A percentile compares a stretch with the other conserved stretches of the same genome.
Evolutionary conservation across 352 stramenopile species (phyloP).

Genomic region (Pythium myriotylum): DNA sequence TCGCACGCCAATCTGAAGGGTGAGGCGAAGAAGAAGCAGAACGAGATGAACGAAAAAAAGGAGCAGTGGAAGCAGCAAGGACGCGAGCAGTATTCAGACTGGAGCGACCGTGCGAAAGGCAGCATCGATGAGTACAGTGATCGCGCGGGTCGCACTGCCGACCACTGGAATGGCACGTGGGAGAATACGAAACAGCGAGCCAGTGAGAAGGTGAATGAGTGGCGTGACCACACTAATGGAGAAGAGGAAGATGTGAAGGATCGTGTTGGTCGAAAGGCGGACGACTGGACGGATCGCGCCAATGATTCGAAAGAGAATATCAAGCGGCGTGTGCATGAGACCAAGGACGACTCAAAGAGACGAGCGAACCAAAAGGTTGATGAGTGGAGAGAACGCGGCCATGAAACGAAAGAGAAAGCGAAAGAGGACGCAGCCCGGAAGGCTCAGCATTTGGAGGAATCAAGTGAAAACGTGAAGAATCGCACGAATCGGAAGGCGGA

Average conservation of each 20-base stretch:
- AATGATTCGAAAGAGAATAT: slow-evolving; percentile 26
- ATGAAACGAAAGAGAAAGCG: slow-evolving; percentile 37
- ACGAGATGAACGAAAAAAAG: slow-evolving; percentile 38
- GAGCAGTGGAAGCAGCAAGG: slow-evolving; percentile 35
- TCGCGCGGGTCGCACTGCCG: slow-evolving; percentile 2
- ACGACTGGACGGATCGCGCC: slow-evolving; percentile 39
- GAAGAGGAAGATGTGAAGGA: slow-evolving; percentile 38
- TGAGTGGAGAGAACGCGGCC: slow-evolving; percentile 30
- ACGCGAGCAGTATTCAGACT: slow-evolving; percentile 34
- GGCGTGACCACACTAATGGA: slow-evolving; percentile 32
- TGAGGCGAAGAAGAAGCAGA: slow-evolving; percentile 24
- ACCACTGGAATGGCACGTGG: slow-evolving; percentile 18
- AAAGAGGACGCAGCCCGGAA: slow-evolving; percentile 35
- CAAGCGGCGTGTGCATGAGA: slow-evolving; percentile 36
- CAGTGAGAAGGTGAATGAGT: slow-evolving; percentile 28
- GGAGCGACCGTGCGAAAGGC: slow-evolving; percentile 11
- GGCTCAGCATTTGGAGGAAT: slow-evolving; percentile 31
- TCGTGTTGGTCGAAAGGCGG: slow-evolving; percentile 32
- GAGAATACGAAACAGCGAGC: slow-evolving; percentile 19
- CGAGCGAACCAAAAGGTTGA: slow-evolving; percentile 32
- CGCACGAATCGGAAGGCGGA: slow-evolving; percentile 28
- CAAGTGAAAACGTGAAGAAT: slow-evolving; percentile 26
- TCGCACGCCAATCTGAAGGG: slow-evolving; percentile 20
- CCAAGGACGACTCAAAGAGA: slow-evolving; percentile 37
- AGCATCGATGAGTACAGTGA: slow-evolving; percentile 22